Evolutionary conservation across 2,329 filamentous ascomycete species (phyloP), one percentile per base, ranked within the genome.

Genomic region (Rutstroemia sp.): DNA sequence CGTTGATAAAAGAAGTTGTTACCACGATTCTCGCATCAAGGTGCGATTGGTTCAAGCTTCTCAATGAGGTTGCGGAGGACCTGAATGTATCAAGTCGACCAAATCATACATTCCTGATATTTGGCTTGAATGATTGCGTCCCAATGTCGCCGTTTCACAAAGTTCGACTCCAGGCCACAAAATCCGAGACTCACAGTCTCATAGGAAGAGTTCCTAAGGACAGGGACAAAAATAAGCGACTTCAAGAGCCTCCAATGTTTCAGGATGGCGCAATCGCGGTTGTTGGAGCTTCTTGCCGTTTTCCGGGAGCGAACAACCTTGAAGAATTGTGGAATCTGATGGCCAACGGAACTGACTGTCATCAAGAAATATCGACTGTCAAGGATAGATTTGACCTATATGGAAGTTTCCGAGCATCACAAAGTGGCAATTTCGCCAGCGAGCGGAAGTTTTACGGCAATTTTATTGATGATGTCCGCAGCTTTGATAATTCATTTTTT

Each of bases 251-350:
- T 18, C n/a, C 19, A 9, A n/a, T 19, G 5, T 56, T 30, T 25
- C 58, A 30, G 18, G 34, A 52, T 14, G 27, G 55, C 34, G 51
- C 70, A 10, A 76, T 80, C 45, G 79, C 77, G 5, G 70, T 81
- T 12, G 68, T 81, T 30, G 79, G 79, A 21, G 71, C 80, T 59
- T 76, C 75, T 8, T 74, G 79, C 46, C 73, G 78, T 8, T 78
- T 81, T 46, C 78, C 79, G 2, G 79, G 78, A 3, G 68, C 73
- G 9, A 76, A 75, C 6, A 71, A 69, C 2, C 71, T 77, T 57
- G 84, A 89, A 55, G 80, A 81, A 54, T 81, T 91, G 39, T 91
- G 87, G 87, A 82, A 88, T 58, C 75, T 90, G 5, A 76, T 91
- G n/a, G 79, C 83, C 67, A 83, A 86, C 70, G 87, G 87, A 37